phyloP scores from a whole-genome alignment of 139 green algal genomes.

The Picochlorum sp. region DNA sequence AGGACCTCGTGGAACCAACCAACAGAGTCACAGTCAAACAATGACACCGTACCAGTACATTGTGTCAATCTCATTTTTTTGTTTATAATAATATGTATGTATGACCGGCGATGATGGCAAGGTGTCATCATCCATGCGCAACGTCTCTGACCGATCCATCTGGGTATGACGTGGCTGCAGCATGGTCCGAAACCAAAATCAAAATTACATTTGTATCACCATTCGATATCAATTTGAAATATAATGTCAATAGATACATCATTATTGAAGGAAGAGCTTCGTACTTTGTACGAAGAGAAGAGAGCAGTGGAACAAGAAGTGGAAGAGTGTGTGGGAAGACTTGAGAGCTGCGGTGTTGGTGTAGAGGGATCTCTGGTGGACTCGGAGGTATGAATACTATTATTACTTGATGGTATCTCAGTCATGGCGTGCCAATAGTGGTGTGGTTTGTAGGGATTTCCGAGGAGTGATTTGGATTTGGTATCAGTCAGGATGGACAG shows the following conservation, averaged over 20 bases:
- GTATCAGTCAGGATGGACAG: conserved; percentile 50
- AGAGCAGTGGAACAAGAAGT: conserved; percentile 46
- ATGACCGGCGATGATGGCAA: neutral
- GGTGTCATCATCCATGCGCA: too few species aligned
- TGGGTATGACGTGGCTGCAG: neutral
- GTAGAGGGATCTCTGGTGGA: conserved; percentile 52
- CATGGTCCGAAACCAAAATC: too few species aligned
- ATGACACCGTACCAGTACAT: too few species aligned
- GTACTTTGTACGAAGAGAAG: conserved; percentile 25
- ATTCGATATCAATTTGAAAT: too few species aligned
- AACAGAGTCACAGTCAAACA: too few species aligned
- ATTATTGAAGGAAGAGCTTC: conserved; percentile 38
- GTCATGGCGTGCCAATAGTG: neutral
- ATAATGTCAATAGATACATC: neutral
- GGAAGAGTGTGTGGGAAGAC: conserved; percentile 17
- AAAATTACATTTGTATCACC: too few species aligned
- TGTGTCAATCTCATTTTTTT: too few species aligned
- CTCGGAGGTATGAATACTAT: conserved; percentile 38
- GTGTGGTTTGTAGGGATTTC: conserved; percentile 57
- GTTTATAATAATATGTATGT: too few species aligned
- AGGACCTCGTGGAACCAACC: too few species aligned
- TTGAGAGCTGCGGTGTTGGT: conserved; percentile 49
- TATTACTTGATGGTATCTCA: neutral
- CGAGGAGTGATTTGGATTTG: conserved; percentile 68
- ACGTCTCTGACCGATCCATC: too few species aligned